Base-by-base conservation (phyloP, 129 eudicot species). In the Artemisia annua region DNA sequence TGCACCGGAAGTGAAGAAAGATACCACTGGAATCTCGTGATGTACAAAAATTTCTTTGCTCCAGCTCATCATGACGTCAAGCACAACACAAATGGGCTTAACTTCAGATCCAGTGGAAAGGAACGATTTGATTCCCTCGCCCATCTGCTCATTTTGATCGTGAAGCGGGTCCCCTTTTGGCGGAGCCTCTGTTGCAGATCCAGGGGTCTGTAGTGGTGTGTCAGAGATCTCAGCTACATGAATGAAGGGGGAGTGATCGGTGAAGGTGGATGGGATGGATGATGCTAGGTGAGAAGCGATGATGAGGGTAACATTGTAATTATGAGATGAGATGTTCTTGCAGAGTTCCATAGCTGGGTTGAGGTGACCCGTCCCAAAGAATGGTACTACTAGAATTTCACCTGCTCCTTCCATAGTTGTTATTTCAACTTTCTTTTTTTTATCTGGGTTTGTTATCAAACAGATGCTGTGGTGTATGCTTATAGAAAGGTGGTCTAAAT, bases 11-110 rank as follows among this genome's bases (percentile, higher is more conserved):
- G 67, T 62, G 9, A 32, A 62, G 22, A 62, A 62, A 30, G 67
- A 62, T 5, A 32, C 67, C 16, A 62, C 22, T 1, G 67, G 86
- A 53, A 89, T 67, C 13, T 56, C 55, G 50, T 66, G 76, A 3
- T 73, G 78, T 48, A 18, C 64, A 54, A 89, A 89, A 10, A 84
- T 65, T 32, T 82, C 87, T 48, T 72, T 80, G 73, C 89, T 80
- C 96, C 96, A 89, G 81, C 83, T 84, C 96, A 86, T 89, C 96
- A 89, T 89, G 30, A 79, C 84, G 26, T 86, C 96, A 19, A 86
- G 11, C 43, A 89, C 86, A 16, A 71, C 96, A 66, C 85, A 84
- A 1, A 61, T 67, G 67, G 96, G 89, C 17, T 65, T 68, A 61
- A 43, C 58, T 4, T 48, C 62, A 8, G 79, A 69, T 62, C 83